Percentiles rank a stretch among this genome's conserved stretches.
phyloP scores from a whole-genome alignment of 805 yeast species.

The Torulaspora delbrueckii region DNA sequence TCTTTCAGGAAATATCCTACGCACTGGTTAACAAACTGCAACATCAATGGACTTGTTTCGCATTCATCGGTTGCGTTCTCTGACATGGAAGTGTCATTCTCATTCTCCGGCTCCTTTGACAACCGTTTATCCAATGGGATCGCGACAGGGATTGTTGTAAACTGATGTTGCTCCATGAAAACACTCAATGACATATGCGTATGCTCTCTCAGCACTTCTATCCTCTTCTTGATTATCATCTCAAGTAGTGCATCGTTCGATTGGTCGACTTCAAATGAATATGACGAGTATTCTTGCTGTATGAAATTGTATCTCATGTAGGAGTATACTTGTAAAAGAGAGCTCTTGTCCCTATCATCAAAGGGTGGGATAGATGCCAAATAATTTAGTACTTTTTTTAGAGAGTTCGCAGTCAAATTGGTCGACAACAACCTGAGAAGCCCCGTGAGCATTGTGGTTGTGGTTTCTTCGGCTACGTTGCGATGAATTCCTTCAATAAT shows the following conservation, averaged over 20 bases:
- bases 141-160: constrained; percentile 24
- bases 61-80: not conserved
- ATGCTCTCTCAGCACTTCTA: constrained; percentile 80
- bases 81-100: not conserved
- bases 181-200: constrained; percentile 29
- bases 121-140: constrained; percentile 6
- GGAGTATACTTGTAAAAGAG: constrained; percentile 52
- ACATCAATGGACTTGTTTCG: constrained; percentile 26
- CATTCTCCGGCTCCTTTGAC: constrained; percentile 1
- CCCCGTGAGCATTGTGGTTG: constrained; percentile 60
- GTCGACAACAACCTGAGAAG: constrained; percentile 66
- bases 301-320: constrained; percentile 68
- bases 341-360: constrained; percentile 30
- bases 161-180: constrained; percentile 28
- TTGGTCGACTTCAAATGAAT: constrained; percentile 17
- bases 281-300: constrained; percentile 50
- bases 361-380: constrained; percentile 62
- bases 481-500: constrained; percentile 30
- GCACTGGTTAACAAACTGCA: constrained; percentile 36
- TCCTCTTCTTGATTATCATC: constrained; percentile 55
- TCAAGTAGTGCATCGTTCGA: constrained; percentile 24
- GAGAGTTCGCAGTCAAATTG: constrained; percentile 70
- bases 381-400: constrained; percentile 73
- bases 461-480: constrained; percentile 29
- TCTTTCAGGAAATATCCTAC: constrained; percentile 30